These are phyloP conservation scores for Gyrodon lividus DNA, from an alignment of 768 basidiomycete species.

Conservation along the genomic window DNA sequence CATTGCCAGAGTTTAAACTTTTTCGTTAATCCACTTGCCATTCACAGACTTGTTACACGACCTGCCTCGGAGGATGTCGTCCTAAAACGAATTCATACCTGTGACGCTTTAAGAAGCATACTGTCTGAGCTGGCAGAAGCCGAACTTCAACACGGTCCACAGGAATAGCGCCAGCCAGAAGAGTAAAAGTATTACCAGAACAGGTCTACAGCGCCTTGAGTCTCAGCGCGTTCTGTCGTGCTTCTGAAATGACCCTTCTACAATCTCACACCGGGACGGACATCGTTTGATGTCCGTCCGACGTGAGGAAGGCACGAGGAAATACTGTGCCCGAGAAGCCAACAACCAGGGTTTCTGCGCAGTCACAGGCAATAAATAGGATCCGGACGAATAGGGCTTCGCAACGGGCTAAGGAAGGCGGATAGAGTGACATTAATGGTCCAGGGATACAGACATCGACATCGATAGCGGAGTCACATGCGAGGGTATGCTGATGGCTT, in stretches of 20 bases:
- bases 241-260: no score
- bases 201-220: background rate
- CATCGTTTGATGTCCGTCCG: conserved; percentile 6
- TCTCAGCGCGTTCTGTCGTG: no score
- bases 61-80: background rate
- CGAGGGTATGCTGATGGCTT: conserved; percentile 23
- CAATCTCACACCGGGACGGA: conserved; percentile 6
- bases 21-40: conserved; percentile 13
- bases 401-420: conserved; percentile 14
- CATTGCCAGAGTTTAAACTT: background rate
- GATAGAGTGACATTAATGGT: conserved; percentile 27
- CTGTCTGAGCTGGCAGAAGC: background rate
- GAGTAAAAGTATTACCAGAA: background rate
- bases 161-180: background rate
- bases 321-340: conserved; percentile 1
- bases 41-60: conserved; percentile 1
- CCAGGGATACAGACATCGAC: conserved; percentile 24
- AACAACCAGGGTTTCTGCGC: conserved; percentile 7
- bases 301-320: conserved; percentile 1
- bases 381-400: conserved; percentile 16
- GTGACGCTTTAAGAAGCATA: background rate
- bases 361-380: conserved; percentile 10
- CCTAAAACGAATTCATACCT: conserved; percentile 5
- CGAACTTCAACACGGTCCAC: background rate
- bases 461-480: conserved; percentile 22